phyloP scores from a whole-genome alignment of 2,329 filamentous ascomycete genomes.

The Paecilomyces sp. region DNA sequence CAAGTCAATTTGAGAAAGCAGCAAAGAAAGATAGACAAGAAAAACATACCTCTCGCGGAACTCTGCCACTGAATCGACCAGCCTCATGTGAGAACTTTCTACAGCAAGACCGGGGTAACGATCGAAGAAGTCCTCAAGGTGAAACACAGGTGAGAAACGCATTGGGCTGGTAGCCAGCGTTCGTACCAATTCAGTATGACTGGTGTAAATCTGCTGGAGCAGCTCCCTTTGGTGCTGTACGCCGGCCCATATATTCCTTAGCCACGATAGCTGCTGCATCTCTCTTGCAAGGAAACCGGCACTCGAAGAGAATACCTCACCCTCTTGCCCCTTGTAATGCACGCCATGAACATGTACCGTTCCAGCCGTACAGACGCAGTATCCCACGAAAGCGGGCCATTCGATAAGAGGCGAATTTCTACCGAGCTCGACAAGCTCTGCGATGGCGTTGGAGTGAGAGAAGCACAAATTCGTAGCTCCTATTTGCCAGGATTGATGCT shows the following conservation, averaged over 20 bases:
- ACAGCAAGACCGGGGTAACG: conserved; percentile 67
- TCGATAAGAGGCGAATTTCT: conserved; percentile 67
- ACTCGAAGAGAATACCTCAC: conserved; percentile 57
- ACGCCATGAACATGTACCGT: conserved; percentile 84
- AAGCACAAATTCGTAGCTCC: conserved; percentile 84
- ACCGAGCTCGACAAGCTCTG: conserved; percentile 72
- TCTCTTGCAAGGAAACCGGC: conserved; percentile 67
- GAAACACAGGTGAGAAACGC: conserved; percentile 71
- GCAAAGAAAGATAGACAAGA: not conserved
- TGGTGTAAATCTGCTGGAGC: conserved; percentile 67
- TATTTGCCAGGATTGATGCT: conserved; percentile 89
- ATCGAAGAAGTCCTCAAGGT: conserved; percentile 82
- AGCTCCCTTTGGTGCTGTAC: conserved; percentile 75
- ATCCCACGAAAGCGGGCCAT: conserved; percentile 81
- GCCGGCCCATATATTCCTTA: conserved; percentile 68
- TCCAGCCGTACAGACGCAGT: conserved; percentile 78
- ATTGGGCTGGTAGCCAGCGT: conserved; percentile 60
- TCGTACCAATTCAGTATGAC: conserved; percentile 75
- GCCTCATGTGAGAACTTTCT: conserved; percentile 66
- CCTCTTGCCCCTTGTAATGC: conserved; percentile 62
- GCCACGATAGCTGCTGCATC: conserved; percentile 70
- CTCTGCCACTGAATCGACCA: conserved; percentile 60
- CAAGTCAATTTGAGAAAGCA: not conserved
- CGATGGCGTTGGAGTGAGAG: conserved; percentile 78
- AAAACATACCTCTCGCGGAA: conserved; percentile 48